Evolutionary conservation across 352 stramenopile species (phyloP), one percentile per base, ranked within the genome.

Genomic region (Globisporangium abappressorium): DNA sequence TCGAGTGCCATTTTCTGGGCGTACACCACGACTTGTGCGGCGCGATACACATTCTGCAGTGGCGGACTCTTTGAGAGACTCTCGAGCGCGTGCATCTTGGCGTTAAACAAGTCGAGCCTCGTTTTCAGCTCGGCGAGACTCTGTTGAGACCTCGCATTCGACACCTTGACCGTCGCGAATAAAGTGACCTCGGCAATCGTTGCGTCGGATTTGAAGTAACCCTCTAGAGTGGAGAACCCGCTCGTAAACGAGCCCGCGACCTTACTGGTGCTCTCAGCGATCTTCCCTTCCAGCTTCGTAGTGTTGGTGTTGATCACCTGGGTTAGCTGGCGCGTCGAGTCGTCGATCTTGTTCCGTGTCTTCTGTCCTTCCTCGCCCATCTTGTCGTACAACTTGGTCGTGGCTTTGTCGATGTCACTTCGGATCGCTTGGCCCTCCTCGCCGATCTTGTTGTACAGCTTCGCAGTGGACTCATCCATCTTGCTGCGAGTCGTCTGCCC

Each of bases 391-490:
- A 71, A 53, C 54, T 61, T 63, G 15, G 64, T 51, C 15, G 66
- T 67, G 34, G 59, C 54, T 3, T 53, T n/a, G 53, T 71, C 46
- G 53, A 71, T 67, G 36, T 63, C 51, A 6, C 30, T 54, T 30
- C 66, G 66, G 3, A 71, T 47, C 54, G 55, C 11, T 15, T 64
- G 36, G 0, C 34, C 60, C 6, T 57, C 60, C 5, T 49, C 38
- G 14, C 66, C 59, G 28, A 66, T 65, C 33, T 60, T 55, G 20
- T 38, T 66, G 24, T 64, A 51, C n/a, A 72, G 54, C 56, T 68
- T 56, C 2, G 33, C 51, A 11, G 66, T 72, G 41, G 28, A 65
- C 4, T 57, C 43, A 7, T 68, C 55, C 46, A 72, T 68, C 30
- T 36, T 20, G 0, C 22, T 20, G 7, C 56, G 66, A 3, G 57